Conservation (phyloP, 768 basidiomycete species). For the Galerina marginata region DNA sequence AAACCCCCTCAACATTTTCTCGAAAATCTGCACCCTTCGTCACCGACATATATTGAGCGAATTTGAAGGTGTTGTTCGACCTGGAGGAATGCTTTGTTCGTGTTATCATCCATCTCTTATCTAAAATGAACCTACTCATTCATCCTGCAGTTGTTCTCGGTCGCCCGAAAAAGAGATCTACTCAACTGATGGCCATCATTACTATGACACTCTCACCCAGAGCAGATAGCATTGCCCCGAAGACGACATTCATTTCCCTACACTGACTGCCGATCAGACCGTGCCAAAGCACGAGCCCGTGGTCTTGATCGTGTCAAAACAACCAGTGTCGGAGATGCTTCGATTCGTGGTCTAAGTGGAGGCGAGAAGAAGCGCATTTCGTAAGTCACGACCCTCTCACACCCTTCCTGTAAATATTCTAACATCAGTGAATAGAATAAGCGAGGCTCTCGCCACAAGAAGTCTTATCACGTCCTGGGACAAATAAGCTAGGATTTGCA, state of each 20-base stretch:
- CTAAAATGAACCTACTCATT: not conserved
- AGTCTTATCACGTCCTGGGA: constrained; percentile 77
- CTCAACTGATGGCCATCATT: constrained; percentile 68
- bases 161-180: constrained; percentile 78
- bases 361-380: constrained; percentile 85
- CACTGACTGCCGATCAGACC: constrained; percentile 80
- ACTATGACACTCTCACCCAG: constrained; percentile 76
- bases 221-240: constrained; percentile 82
- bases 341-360: constrained; percentile 74
- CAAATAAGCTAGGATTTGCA: constrained; percentile 53
- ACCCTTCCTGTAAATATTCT: not conserved
- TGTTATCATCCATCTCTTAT: constrained; percentile 17
- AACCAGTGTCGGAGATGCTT: constrained; percentile 73
- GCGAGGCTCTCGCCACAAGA: constrained; percentile 67
- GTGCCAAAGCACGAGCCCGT: constrained; percentile 75
- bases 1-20: constrained; percentile 53
- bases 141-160: constrained; percentile 75
- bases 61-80: constrained; percentile 68
- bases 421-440: constrained; percentile 26
- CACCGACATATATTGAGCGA: constrained; percentile 67
- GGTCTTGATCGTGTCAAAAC: constrained; percentile 79
- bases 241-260: constrained; percentile 87
- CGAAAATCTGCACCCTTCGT: constrained; percentile 47
- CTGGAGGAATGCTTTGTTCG: constrained; percentile 82
- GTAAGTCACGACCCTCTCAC: constrained; percentile 26